phyloP scores from a whole-genome alignment of 352 stramenopile species.

The Phytophthora brassicae region DNA sequence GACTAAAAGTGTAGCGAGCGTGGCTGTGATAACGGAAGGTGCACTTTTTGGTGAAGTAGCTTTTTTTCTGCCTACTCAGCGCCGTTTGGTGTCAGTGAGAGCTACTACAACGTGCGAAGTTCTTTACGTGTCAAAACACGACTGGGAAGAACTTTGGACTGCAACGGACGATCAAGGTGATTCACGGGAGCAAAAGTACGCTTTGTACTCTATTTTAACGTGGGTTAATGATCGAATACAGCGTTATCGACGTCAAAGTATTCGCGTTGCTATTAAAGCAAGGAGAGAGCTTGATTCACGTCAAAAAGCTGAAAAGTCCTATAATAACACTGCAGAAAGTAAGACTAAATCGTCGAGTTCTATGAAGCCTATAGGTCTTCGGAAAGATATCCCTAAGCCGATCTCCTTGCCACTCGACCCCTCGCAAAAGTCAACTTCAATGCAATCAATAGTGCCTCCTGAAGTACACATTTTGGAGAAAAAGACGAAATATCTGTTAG shows the following conservation, averaged over 20 bases:
- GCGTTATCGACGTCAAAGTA: constrained; percentile 39
- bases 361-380: too few species aligned
- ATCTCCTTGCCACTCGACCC: too few species aligned
- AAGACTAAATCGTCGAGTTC: too few species aligned
- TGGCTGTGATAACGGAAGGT: constrained; percentile 59
- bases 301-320: background rate
- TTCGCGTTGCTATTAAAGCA: constrained; percentile 46
- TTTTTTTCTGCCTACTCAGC: constrained; percentile 64
- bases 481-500: constrained; percentile 64
- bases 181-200: constrained; percentile 53
- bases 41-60: constrained; percentile 71
- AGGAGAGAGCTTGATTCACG: background rate
- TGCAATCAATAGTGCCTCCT: constrained; percentile 35
- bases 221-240: constrained; percentile 52
- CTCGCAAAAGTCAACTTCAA: too few species aligned
- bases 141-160: constrained; percentile 67
- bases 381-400: too few species aligned
- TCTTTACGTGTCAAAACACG: constrained; percentile 56
- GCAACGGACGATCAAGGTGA: constrained; percentile 35
- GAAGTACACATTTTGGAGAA: constrained; percentile 54
- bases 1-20: constrained; percentile 48
- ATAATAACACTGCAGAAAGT: too few species aligned
- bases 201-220: constrained; percentile 54
- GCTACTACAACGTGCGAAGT: constrained; percentile 66
- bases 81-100: constrained; percentile 61